A percentile compares a stretch with the other conserved stretches of the same genome.
These are phyloP conservation scores for Ceratocystis papillata DNA, from an alignment of 2,329 filamentous ascomycete species.

Conservation along the genomic window DNA sequence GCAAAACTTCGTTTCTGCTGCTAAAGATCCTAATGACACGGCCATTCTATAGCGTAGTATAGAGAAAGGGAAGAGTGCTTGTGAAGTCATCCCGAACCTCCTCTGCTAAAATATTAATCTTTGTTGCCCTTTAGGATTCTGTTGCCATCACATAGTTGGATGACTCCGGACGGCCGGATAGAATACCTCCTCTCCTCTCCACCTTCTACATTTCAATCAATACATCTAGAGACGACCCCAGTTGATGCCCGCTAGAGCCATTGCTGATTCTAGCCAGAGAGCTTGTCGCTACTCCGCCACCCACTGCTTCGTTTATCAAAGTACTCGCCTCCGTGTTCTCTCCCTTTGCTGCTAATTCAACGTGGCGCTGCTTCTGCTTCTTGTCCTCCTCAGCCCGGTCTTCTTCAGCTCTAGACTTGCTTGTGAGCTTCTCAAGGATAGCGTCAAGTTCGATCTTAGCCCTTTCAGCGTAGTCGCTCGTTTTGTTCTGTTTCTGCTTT, in stretches of 20 bases:
- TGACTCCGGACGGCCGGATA: too few relatives aligned
- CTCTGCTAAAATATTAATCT: too few relatives aligned
- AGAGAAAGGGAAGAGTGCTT: too few relatives aligned
- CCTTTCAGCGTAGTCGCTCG: background rate
- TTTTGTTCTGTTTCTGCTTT: background rate
- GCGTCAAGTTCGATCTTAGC: background rate
- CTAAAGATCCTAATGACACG: too few relatives aligned
- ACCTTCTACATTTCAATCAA: background rate
- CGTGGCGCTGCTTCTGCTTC: background rate
- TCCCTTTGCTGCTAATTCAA: background rate
- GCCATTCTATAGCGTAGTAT: too few relatives aligned
- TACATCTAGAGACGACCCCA: background rate
- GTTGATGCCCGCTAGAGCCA: background rate
- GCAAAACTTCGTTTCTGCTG: too few relatives aligned
- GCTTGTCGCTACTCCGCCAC: background rate
- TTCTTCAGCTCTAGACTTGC: background rate
- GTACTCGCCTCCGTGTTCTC: too few relatives aligned
- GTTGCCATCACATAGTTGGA: too few relatives aligned
- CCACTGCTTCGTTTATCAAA: too few relatives aligned
- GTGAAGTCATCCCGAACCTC: too few relatives aligned
- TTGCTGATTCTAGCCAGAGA: background rate
- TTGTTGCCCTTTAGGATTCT: too few relatives aligned
- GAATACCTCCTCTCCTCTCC: background rate
- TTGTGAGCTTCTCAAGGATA: background rate
- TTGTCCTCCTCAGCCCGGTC: background rate